Evolutionary conservation across 73 alveolate genomes (phyloP), one percentile per base, ranked within the genome.

Genomic region (Paraurostyla sp.): DNA sequence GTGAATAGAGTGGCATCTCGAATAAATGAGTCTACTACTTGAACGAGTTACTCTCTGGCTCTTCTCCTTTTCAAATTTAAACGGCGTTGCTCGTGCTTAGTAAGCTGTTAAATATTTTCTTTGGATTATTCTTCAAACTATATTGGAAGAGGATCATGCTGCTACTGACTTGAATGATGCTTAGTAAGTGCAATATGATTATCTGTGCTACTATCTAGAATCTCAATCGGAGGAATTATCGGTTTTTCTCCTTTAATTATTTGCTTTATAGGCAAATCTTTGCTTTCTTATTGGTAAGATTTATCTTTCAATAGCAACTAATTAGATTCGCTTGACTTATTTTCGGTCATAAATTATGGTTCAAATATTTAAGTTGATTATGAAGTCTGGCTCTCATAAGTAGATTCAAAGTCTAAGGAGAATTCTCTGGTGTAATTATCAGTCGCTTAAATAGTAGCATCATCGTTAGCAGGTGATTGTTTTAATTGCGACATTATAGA

Each of bases 21-120:
- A 29, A 73, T 73, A 25, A 73, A 48, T 6, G 29, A 18, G 9
- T 73, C 87, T 2, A 73, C 87, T 4, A 48, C 73, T 25, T 45
- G 56, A 45, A 73, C 41, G 62, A 73, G 23, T 50, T 73, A 48
- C 46, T 73, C 87, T 48, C 87, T n/a, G 33, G 87, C 32, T 1
- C 87, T 51, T 71, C 49, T 73, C 1, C 71, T 4, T n/a, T 71
- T 16, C 27, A 73, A 50, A 73, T 73, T 73, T 73, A 25, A 48
- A 16, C 87, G 11, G n/a, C 87, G 7, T 30, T 23, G 30, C 41
- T 73, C 87, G 46, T 73, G 50, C 42, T 73, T 73, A 30, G 59
- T 15, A 30, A 13, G 18, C 46, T 45, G 9, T 40, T 48, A 16
- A n/a, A 2, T 20, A 46, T 29, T 65, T 65, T 65, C 1, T 13